Base-by-base conservation (phyloP, 257 asterid genomes). In the Rubia yunnanensis region DNA sequence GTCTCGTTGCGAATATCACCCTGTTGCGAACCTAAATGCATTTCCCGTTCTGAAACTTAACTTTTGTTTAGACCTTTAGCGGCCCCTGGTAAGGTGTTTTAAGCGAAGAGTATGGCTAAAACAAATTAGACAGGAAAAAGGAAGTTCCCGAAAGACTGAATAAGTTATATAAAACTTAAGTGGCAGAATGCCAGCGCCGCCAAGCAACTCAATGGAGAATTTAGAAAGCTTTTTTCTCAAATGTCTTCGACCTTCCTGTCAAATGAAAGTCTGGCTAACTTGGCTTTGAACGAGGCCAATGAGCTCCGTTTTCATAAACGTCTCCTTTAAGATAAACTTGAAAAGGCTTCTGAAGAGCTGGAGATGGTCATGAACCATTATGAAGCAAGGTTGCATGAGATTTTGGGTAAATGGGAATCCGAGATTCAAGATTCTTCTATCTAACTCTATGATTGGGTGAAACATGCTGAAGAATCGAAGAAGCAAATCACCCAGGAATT, bases 181-280 rank as follows among this genome's bases (percentile, higher is more conserved):
- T 77, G 78, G 86, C 87, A 82, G 77, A 94, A 88, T 60, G 94
- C 82, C 41, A 88, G 78, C 57, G 81, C 90, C 0, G 97, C 96
- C 15, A 95, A 87, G 71, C 78, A 84, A 77, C 87, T 89, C 57
- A 94, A 94, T 78, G 94, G 80, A 75, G 96, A 90, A 72, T 82
- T 90, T 36, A 82, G 69, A 65, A 84, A 86, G 81, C 95, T 94
- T 52, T 82, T 94, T 32, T 68, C 76, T 49, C 92, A 89, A 80
- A 82, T 94, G 96, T 73, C 80, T 18, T 84, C 95, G 11, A 80
- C 95, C 9, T 88, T 90, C 70, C 91, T 83, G 61, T 84, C 94
- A 66, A 94, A 94, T 73, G 97, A 94, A 85, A 86, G 80, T 72
- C 65, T 90, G 67, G 90, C 96, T 26, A 63, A 81, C 66, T 89